phyloP scores from a whole-genome alignment of 2,329 filamentous ascomycete genomes.

The Pseudocercospora musae region DNA sequence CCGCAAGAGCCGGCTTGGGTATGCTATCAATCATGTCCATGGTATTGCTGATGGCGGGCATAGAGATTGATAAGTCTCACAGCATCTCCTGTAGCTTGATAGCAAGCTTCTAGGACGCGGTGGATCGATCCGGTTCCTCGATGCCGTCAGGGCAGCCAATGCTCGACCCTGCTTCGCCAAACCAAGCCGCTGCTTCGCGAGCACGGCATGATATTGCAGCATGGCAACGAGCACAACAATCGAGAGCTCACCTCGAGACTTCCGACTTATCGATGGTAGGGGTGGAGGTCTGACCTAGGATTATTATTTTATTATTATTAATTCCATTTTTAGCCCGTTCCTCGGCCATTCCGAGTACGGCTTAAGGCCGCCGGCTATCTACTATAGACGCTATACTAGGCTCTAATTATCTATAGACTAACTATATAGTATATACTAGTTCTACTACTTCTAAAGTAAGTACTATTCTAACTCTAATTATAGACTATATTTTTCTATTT shows the following conservation, averaged over 20 bases:
- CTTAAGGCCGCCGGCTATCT: background rate
- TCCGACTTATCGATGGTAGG: background rate
- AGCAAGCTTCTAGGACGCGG: too few relatives aligned
- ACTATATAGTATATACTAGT: background rate
- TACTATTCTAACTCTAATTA: background rate
- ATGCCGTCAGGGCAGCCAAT: background rate
- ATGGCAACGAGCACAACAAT: too few relatives aligned
- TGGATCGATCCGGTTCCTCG: background rate
- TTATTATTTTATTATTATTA: background rate
- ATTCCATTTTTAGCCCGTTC: background rate
- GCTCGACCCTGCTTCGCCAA: too few relatives aligned
- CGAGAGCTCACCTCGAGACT: too few relatives aligned
- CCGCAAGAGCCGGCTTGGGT: conserved; percentile 5
- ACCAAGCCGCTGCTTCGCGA: too few relatives aligned
- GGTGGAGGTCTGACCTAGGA: background rate
- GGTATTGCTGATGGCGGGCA: background rate
- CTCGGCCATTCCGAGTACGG: background rate
- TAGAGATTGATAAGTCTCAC: background rate
- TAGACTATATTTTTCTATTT: background rate
- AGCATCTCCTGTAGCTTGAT: too few relatives aligned
- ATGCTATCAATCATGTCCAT: background rate
- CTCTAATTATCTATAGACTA: background rate
- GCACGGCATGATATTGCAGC: too few relatives aligned
- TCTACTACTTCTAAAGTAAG: background rate
- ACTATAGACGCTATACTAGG: background rate